These are phyloP conservation scores for Exutisphaerella laricina DNA, from an alignment of 2,329 filamentous ascomycete genomes.

Conservation along the genomic window DNA sequence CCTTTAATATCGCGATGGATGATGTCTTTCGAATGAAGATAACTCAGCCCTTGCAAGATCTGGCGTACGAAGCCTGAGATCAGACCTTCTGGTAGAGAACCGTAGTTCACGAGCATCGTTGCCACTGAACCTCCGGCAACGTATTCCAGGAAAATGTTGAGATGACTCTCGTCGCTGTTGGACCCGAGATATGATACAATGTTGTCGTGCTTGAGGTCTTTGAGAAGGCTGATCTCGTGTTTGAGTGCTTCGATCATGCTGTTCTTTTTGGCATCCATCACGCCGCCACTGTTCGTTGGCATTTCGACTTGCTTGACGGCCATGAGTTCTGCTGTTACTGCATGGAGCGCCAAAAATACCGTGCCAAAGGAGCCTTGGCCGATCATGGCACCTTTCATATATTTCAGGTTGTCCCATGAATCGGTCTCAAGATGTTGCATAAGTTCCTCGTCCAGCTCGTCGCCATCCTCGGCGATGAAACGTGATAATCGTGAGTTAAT, in stretches of 20 bases:
- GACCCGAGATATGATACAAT: slow-evolving; percentile 98
- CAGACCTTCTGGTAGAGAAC: slow-evolving; percentile 84
- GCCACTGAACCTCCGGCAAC: slow-evolving; percentile 96
- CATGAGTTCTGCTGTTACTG: slow-evolving; percentile 93
- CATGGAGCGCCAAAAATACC: slow-evolving; percentile 90
- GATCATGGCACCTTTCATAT: slow-evolving; percentile 98
- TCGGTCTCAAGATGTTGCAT: slow-evolving; percentile 86
- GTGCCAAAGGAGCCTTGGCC: slow-evolving; percentile 95
- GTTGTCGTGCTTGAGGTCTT: slow-evolving; percentile 90
- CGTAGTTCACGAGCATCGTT: slow-evolving; percentile 98
- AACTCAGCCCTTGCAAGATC: slow-evolving; percentile 86
- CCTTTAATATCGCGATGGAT: slow-evolving; percentile 99
- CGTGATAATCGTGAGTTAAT: slow-evolving; percentile 77
- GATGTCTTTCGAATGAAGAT: slow-evolving; percentile 89
- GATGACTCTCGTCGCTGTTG: slow-evolving; percentile 79
- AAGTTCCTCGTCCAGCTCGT: slow-evolving; percentile 84
- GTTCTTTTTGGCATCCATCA: slow-evolving; percentile 86
- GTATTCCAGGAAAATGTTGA: slow-evolving; percentile 99
- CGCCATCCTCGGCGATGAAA: slow-evolving; percentile 81
- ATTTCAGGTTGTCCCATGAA: slow-evolving; percentile 94
- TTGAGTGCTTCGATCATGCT: slow-evolving; percentile 97
- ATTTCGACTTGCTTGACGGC: slow-evolving; percentile 98
- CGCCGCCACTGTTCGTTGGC: slow-evolving; percentile 68
- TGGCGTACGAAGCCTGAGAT: slow-evolving; percentile 96
- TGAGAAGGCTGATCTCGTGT: slow-evolving; percentile 88